Percentiles rank a stretch among this genome's conserved stretches.
phyloP scores from a whole-genome alignment of 495 filamentous ascomycete genomes.

The Neurospora sp. region DNA sequence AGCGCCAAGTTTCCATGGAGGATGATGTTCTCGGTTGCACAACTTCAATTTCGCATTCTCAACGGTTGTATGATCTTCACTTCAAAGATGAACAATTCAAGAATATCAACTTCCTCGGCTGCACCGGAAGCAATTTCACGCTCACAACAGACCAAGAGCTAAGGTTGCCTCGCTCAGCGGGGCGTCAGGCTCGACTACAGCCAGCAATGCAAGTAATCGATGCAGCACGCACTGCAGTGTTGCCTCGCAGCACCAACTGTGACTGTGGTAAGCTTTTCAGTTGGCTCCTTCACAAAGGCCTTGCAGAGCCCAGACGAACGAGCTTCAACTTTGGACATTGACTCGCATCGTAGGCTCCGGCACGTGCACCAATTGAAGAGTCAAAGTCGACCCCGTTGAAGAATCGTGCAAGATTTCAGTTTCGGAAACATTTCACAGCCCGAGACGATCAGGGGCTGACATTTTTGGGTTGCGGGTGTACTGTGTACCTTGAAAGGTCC shows the following conservation, averaged over 20 bases:
- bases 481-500: neutral
- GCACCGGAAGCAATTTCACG: neutral
- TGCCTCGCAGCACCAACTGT: neutral
- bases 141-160: neutral
- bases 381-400: neutral
- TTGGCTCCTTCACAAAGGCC: neutral
- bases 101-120: neutral
- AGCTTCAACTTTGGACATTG: neutral
- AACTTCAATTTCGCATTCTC: neutral
- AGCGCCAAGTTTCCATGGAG: neutral
- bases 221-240: neutral
- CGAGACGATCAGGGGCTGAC: neutral
- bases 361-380: neutral
- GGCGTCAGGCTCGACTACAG: neutral
- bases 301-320: neutral
- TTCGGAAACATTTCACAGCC: neutral
- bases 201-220: neutral
- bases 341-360: neutral
- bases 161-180: neutral
- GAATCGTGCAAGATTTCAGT: neutral
- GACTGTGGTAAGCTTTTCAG: neutral
- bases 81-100: neutral
- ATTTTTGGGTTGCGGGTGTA: neutral
- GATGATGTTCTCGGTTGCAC: neutral
- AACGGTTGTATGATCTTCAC: neutral